Evolutionary conservation across 352 stramenopile species (phyloP).

Genomic region (Blastocystis sp.): DNA sequence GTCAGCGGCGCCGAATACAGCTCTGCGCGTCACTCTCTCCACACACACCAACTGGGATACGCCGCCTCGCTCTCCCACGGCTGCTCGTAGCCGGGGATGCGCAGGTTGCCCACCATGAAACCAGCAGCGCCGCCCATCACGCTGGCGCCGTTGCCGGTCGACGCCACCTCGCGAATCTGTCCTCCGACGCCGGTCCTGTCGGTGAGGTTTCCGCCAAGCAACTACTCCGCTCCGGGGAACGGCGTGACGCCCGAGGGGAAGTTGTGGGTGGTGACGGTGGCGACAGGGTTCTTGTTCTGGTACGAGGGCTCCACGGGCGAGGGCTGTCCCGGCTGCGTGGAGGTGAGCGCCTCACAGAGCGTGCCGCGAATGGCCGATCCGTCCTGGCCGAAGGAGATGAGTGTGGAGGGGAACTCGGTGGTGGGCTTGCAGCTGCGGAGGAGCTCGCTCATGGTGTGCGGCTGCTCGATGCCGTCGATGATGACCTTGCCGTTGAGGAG

Average conservation of each 20-base stretch:
- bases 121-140: conserved; percentile 78
- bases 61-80: conserved; percentile 81
- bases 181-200: conserved; percentile 85
- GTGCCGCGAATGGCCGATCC: conserved; percentile 87
- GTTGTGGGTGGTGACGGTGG: conserved; percentile 98
- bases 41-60: conserved; percentile 72
- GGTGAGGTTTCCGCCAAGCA: neutral
- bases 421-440: conserved; percentile 89
- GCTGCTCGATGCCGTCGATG: conserved; percentile 86
- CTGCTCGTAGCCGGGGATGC: conserved; percentile 84
- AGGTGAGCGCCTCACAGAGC: conserved; percentile 72
- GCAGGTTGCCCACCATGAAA: conserved; percentile 86
- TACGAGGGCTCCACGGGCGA: conserved; percentile 67
- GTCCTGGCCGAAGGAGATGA: conserved; percentile 99
- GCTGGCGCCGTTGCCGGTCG: conserved; percentile 86
- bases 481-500: conserved; percentile 98
- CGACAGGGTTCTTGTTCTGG: conserved; percentile 80
- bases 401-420: conserved; percentile 76
- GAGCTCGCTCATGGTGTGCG: conserved; percentile 93
- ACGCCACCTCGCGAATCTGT: conserved; percentile 91
- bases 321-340: conserved; percentile 66
- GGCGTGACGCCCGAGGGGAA: conserved; percentile 83
- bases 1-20: conserved; percentile 72
- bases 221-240: conserved; percentile 65
- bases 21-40: neutral